Conservation (phyloP, 148 eudicot genomes). For the Fagopyrum esculentum region DNA sequence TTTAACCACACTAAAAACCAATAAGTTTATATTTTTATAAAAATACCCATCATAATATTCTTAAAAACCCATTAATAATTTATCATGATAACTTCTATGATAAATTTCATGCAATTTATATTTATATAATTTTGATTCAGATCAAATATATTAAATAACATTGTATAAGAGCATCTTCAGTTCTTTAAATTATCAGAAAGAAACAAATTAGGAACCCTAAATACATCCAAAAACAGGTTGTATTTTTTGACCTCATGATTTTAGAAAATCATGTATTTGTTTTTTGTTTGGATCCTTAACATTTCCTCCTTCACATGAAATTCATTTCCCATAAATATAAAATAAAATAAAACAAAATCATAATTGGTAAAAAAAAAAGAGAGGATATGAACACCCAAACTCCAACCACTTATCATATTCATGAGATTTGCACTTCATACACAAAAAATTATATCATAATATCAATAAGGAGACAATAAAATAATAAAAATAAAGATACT, state of each 20-base stretch:
- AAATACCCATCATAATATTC: too few relatives aligned
- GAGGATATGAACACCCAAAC: not conserved
- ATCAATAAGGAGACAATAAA: too few relatives aligned
- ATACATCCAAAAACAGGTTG: not conserved
- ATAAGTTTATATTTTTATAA: too few relatives aligned
- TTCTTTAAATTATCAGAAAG: not conserved
- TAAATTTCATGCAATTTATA: too few relatives aligned
- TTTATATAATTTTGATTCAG: not conserved
- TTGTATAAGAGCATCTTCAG: not conserved
- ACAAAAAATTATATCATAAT: too few relatives aligned
- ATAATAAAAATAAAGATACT: too few relatives aligned
- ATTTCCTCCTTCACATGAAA: not conserved
- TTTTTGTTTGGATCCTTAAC: not conserved
- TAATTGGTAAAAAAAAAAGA: not conserved
- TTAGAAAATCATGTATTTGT: not conserved
- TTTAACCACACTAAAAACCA: too few relatives aligned
- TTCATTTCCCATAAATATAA: not conserved
- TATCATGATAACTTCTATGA: too few relatives aligned
- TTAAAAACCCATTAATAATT: too few relatives aligned
- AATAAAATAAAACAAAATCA: not conserved
- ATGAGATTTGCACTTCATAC: too few relatives aligned
- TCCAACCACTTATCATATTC: not conserved
- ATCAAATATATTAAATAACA: not conserved
- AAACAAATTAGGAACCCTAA: not conserved
- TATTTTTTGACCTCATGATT: too few relatives aligned